Evolutionary conservation across 2,329 filamentous ascomycete species (phyloP), one percentile per base, ranked within the genome.

Genomic region (Neophaeococcomyces mojaviensis): DNA sequence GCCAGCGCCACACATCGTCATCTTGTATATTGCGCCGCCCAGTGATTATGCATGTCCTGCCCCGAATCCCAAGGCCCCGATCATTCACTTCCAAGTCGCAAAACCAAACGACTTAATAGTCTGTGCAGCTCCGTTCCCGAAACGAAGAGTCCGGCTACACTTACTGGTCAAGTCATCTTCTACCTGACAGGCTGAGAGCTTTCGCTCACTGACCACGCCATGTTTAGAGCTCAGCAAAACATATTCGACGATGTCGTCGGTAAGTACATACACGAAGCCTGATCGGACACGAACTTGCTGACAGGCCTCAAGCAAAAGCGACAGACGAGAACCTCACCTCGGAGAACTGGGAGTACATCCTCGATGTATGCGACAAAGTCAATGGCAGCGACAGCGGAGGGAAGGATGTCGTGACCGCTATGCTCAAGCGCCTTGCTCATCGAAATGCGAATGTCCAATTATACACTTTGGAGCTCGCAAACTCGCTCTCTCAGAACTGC

Each of bases 271-370:
- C 50, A 20, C 46, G 16, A 35, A 40, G 19, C 43, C 44, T 31
- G 28, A 42, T 46, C 44, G 33, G 38, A 13, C 18, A 32, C 19
- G 13, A 15, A 8, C 18, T 44, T 45, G 54, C 58, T 67, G 50
- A 66, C 53, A 30, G 13, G 22, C 41, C 42, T 42, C 56, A 59
- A 83, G 82, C 79, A 61, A 85, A 85, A 69, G 89, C 92, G 62
- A 98, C 92, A 47, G 92, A 98, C 68, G 92, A 98, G 76, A 98
- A 96, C 68, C 78, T 97, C 59, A 97, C 89, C 18, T 85, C 83
- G 24, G 79, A 94, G 67, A 84, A 85, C 64, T 86, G 82, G 82
- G 82, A 84, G 63, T 82, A 73, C 55, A 82, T 83, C 56, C 69
- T 83, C 58, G 75, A 79, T 66, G 76, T 79, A 49, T 79, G 76